Evolutionary conservation across 2,329 filamentous ascomycete genomes (phyloP).

Genomic region (Herpotrichia juniperi): DNA sequence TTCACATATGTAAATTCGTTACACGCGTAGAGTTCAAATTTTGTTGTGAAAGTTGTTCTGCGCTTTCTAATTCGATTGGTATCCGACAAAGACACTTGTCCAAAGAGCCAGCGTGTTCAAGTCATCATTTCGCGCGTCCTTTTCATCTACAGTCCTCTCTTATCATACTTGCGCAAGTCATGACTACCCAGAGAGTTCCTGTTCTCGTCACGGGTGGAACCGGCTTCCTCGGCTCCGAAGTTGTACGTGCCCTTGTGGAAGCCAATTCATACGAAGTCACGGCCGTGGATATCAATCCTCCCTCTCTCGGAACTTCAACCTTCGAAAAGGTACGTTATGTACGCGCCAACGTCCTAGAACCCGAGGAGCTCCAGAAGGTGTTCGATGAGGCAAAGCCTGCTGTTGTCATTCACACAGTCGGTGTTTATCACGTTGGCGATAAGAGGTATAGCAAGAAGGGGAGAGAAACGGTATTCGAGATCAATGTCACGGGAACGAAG

Average conservation of each 20-base stretch:
- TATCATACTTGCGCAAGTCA: slow-evolving; percentile 9
- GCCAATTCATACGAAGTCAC: slow-evolving; percentile 47
- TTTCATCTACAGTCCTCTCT: background rate
- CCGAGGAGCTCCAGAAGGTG: slow-evolving; percentile 38
- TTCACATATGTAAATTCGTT: background rate
- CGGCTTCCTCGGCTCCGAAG: slow-evolving; percentile 53
- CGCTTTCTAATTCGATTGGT: too few relatives aligned
- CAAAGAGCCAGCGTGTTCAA: background rate
- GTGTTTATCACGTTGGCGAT: slow-evolving; percentile 48
- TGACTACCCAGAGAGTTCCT: slow-evolving; percentile 42
- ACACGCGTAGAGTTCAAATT: too few relatives aligned
- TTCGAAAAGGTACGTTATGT: slow-evolving; percentile 41
- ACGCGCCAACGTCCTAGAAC: slow-evolving; percentile 48
- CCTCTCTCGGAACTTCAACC: slow-evolving; percentile 30
- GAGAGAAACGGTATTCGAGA: slow-evolving; percentile 68
- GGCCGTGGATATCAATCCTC: slow-evolving; percentile 48
- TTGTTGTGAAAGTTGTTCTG: too few relatives aligned
- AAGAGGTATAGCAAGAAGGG: slow-evolving; percentile 47
- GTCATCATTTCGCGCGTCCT: background rate
- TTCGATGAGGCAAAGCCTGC: slow-evolving; percentile 74
- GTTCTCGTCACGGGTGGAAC: slow-evolving; percentile 56
- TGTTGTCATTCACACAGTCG: slow-evolving; percentile 89
- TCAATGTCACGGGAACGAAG: slow-evolving; percentile 87
- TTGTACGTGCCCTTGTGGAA: slow-evolving; percentile 48
- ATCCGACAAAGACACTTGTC: too few relatives aligned